A percentile compares a stretch with the other conserved stretches of the same genome.
These are phyloP conservation scores for Cokeromyces recurvatus DNA, from an alignment of 371 early-diverging fungal genomes.

Conservation along the genomic window DNA sequence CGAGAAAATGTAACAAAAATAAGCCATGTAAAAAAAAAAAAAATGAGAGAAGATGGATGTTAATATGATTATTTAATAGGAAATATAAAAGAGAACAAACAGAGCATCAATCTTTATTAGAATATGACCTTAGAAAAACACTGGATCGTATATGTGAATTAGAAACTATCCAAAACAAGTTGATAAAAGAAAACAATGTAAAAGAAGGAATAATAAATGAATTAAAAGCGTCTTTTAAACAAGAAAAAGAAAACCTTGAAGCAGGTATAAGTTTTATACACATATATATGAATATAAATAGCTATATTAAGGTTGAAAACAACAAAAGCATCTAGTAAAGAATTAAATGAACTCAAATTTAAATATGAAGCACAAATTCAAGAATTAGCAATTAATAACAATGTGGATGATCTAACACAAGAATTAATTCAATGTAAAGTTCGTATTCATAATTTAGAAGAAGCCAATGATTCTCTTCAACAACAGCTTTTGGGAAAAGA, in stretches of 20 bases:
- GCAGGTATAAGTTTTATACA: no score
- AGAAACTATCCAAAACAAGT: constrained; percentile 33
- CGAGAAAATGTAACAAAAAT: constrained; percentile 21
- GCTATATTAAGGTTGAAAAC: no score
- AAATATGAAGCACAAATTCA: no score
- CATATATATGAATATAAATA: no score
- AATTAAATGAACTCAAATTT: constrained; percentile 5
- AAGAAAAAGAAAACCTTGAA: constrained; percentile 4
- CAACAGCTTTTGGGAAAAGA: constrained; percentile 14
- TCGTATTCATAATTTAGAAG: constrained; percentile 8
- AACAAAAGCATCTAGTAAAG: no score
- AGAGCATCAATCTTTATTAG: constrained; percentile 25
- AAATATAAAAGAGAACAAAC: constrained; percentile 25
- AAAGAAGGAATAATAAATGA: background rate
- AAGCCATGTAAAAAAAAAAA: no score
- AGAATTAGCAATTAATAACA: no score
- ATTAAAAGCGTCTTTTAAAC: background rate
- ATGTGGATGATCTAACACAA: background rate
- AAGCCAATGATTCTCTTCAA: constrained; percentile 3
- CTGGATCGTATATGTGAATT: constrained; percentile 45
- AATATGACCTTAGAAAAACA: constrained; percentile 47
- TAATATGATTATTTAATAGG: background rate
- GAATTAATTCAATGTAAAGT: background rate
- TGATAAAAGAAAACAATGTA: constrained; percentile 5
- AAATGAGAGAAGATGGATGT: no score